phyloP scores from a whole-genome alignment of 2,329 filamentous ascomycete species.

The Phaeosphaeria sp. region DNA sequence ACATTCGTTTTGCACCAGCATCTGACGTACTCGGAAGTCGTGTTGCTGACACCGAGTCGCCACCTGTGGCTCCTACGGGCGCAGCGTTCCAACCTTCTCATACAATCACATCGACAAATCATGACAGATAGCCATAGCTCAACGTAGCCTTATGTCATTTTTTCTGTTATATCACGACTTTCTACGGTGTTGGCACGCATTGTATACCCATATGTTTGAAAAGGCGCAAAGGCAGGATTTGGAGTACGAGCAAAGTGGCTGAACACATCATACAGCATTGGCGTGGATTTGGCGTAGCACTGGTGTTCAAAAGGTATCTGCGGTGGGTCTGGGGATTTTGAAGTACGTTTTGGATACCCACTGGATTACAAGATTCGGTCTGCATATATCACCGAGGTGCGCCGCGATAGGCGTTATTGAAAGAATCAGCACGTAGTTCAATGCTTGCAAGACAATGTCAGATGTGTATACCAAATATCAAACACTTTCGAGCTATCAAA shows the following conservation, averaged over 20 bases:
- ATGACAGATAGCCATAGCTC: slow-evolving; percentile 34
- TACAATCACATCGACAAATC: slow-evolving; percentile 30
- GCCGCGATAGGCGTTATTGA: neutral
- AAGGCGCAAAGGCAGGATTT: slow-evolving; percentile 26
- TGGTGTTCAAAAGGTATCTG: slow-evolving; percentile 17
- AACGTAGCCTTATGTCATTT: slow-evolving; percentile 14
- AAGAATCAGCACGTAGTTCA: neutral
- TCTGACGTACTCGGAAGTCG: slow-evolving; percentile 23
- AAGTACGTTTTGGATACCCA: slow-evolving; percentile 36
- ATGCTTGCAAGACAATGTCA: neutral
- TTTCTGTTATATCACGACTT: slow-evolving; percentile 29
- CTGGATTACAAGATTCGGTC: slow-evolving; percentile 28
- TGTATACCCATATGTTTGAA: slow-evolving; percentile 28
- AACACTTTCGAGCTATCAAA: too few relatives aligned
- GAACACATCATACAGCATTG: slow-evolving; percentile 28
- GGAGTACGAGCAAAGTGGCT: slow-evolving; percentile 9
- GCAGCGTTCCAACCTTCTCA: slow-evolving; percentile 9
- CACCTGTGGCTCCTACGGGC: slow-evolving; percentile 1
- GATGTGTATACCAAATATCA: neutral
- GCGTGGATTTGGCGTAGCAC: slow-evolving; percentile 32
- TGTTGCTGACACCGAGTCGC: slow-evolving; percentile 6
- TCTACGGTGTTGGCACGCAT: slow-evolving; percentile 16
- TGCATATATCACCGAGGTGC: slow-evolving; percentile 1
- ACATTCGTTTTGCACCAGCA: slow-evolving; percentile 33
- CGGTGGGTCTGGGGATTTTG: slow-evolving; percentile 15